Evolutionary conservation across 1,284 basidiomycete genomes (phyloP).

Genomic region (Neotropicomus parvogracilis): DNA sequence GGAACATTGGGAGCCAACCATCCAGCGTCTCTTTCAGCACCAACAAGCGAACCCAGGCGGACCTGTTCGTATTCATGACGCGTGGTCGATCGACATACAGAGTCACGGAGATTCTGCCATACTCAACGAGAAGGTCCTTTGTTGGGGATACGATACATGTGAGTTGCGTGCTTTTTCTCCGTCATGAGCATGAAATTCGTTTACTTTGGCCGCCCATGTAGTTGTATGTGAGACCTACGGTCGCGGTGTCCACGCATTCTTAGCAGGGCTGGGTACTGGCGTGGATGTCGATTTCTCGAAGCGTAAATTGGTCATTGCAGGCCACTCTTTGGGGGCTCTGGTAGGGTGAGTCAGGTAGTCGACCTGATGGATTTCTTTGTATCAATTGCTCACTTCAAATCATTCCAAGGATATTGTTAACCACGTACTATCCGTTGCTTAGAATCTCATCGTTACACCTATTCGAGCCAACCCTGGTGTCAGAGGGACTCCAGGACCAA

Average conservation of each 20-base stretch:
- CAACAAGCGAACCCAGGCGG: background rate
- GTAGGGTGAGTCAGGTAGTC: background rate
- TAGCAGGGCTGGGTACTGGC: background rate
- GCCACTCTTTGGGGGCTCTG: constrained; percentile 1
- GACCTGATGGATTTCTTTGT: background rate
- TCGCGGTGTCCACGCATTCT: constrained; percentile 5
- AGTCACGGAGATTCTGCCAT: constrained; percentile 8
- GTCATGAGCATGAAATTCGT: background rate
- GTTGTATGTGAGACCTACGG: constrained; percentile 6
- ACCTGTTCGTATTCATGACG: background rate
- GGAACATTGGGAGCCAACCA: background rate
- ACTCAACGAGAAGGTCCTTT: constrained; percentile 7
- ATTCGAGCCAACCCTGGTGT: background rate
- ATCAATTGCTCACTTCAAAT: background rate
- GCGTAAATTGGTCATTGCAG: background rate
- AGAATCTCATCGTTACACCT: constrained; percentile 10
- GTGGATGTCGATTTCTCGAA: constrained; percentile 9
- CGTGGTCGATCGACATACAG: constrained; percentile 6
- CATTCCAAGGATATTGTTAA: background rate
- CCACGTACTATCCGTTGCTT: constrained; percentile 1
- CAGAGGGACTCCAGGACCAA: background rate
- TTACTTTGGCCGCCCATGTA: background rate
- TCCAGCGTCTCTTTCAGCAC: background rate
- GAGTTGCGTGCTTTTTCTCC: background rate
- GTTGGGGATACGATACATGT: constrained; percentile 1